Evolutionary conservation across 768 basidiomycete species (phyloP).

Genomic region (Multifurca ochricompacta): DNA sequence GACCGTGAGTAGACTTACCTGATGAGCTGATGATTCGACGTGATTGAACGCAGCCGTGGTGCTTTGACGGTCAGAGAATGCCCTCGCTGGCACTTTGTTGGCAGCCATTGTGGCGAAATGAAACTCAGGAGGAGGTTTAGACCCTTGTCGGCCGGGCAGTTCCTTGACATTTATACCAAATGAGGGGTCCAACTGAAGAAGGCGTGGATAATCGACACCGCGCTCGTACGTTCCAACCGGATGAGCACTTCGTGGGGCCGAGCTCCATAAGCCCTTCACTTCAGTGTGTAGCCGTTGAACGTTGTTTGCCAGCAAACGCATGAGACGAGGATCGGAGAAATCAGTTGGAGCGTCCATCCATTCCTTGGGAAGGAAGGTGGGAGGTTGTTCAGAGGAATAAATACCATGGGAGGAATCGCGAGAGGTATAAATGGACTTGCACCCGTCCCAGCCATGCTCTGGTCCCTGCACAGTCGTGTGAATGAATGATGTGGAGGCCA

Average conservation of each 20-base stretch:
- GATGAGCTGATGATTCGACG: slow-evolving; percentile 1
- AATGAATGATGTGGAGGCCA: slow-evolving; percentile 8
- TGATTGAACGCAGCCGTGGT: not conserved
- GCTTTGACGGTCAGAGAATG: slow-evolving; percentile 2
- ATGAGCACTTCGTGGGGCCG: slow-evolving; percentile 19
- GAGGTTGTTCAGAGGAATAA: not conserved
- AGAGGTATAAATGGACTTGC: slow-evolving; percentile 6
- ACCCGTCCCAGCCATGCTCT: slow-evolving; percentile 1
- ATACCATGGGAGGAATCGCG: not conserved
- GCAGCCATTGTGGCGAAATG: not conserved
- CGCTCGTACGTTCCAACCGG: slow-evolving; percentile 12
- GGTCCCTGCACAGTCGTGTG: not conserved
- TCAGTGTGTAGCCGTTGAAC: slow-evolving; percentile 13
- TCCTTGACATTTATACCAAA: not conserved
- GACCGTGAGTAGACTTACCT: not conserved
- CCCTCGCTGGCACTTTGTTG: not conserved
- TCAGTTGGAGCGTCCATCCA: not conserved
- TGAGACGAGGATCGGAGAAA: slow-evolving; percentile 5
- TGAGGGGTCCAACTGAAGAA: slow-evolving; percentile 11
- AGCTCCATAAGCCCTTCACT: slow-evolving; percentile 13
- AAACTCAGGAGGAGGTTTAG: slow-evolving; percentile 1
- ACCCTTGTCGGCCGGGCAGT: not conserved
- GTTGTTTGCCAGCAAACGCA: slow-evolving; percentile 10
- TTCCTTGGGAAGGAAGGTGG: slow-evolving; percentile 1
- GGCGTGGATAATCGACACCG: slow-evolving; percentile 10